phyloP scores from a whole-genome alignment of 192 early-diverging fungal species.

The Physocladia obscura region DNA sequence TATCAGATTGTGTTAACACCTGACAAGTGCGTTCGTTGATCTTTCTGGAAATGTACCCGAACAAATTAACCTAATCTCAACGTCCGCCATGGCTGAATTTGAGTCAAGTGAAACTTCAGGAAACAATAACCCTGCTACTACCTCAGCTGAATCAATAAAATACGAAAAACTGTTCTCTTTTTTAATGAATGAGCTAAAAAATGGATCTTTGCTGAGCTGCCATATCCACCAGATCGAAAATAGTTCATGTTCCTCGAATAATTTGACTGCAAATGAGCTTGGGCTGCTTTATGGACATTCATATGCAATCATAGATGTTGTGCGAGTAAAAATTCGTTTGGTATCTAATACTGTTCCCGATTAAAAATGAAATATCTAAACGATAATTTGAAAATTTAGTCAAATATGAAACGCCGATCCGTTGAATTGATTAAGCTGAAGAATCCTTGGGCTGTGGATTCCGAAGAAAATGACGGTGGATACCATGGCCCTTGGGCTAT shows the following conservation, averaged over 20 bases:
- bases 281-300: constrained; percentile 34
- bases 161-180: constrained; percentile 25
- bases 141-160: neutral
- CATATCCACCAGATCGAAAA: constrained; percentile 32
- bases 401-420: constrained; percentile 24
- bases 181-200: constrained; percentile 14
- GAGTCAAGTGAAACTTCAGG: neutral
- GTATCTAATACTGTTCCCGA: too few species aligned
- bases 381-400: too few species aligned
- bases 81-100: constrained; percentile 30
- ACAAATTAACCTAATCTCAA: constrained; percentile 28
- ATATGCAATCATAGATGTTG: constrained; percentile 41
- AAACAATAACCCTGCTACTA: neutral
- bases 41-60: constrained; percentile 43
- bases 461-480: neutral
- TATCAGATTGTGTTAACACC: too few species aligned
- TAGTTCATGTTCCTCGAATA: neutral
- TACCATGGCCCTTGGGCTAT: constrained; percentile 44
- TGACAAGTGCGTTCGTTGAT: neutral
- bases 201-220: constrained; percentile 44
- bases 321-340: constrained; percentile 25
- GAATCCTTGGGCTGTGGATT: constrained; percentile 37
- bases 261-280: neutral
- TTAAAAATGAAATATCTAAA: too few species aligned
- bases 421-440: constrained; percentile 38